phyloP scores from a whole-genome alignment of 2,329 filamentous ascomycete species.

The Polytolypa hystricis region DNA sequence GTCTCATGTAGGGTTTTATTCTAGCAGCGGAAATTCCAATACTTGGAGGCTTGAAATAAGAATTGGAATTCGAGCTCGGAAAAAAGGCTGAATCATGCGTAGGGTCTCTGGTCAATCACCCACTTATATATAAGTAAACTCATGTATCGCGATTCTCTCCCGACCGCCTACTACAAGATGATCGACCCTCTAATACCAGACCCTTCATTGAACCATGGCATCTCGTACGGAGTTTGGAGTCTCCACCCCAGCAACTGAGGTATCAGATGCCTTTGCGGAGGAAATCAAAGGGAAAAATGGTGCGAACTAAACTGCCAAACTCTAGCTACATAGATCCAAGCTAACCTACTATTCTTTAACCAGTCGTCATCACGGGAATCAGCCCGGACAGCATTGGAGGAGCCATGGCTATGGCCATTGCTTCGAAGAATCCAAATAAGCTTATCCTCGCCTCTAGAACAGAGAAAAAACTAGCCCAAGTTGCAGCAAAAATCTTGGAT shows the following conservation, averaged over 20 bases:
- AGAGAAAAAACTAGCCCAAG: conserved; percentile 21
- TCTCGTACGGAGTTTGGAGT: conserved; percentile 27
- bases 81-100: no score
- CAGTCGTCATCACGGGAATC: conserved; percentile 31
- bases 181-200: no score
- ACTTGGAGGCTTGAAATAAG: no score
- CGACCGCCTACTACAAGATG: no score
- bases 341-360: background rate
- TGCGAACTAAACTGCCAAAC: conserved; percentile 3
- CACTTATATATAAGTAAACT: no score
- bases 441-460: conserved; percentile 31
- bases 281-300: conserved; percentile 14
- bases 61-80: no score
- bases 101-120: no score
- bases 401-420: conserved; percentile 23
- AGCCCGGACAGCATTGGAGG: conserved; percentile 26
- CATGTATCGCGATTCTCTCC: no score
- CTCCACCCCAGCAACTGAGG: conserved; percentile 27
- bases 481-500: conserved; percentile 13
- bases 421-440: conserved; percentile 19
- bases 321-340: background rate
- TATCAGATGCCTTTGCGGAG: conserved; percentile 16
- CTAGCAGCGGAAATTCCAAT: no score
- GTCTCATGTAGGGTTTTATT: no score
- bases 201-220: no score